Conservation (phyloP, 441 rosid species). For the Daphne laureola region DNA sequence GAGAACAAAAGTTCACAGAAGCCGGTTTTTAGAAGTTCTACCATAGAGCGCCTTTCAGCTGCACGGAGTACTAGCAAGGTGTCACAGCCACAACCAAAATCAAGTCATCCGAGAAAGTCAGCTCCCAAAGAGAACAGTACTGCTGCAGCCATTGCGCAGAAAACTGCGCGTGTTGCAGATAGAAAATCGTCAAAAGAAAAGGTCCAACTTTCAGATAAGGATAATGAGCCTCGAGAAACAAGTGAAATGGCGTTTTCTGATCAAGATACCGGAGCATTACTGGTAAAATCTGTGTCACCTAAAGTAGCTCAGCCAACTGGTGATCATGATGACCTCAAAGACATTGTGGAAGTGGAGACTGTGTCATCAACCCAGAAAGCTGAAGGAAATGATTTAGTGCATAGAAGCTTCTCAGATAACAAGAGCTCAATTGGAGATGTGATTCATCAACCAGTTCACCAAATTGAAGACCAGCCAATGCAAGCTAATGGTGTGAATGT, state of each 20-base stretch:
- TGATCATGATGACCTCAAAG: constrained; percentile 38
- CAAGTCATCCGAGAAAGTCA: constrained; percentile 37
- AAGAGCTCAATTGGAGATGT: constrained; percentile 17
- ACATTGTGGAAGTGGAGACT: constrained; percentile 47
- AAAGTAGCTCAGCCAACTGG: constrained; percentile 21
- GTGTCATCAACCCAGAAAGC: constrained; percentile 28
- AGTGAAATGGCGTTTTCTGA: constrained; percentile 21
- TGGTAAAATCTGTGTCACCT: constrained; percentile 16
- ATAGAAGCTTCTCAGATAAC: constrained; percentile 18
- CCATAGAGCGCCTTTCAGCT: constrained; percentile 83
- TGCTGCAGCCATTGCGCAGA: constrained; percentile 27
- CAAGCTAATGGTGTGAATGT: constrained; percentile 10
- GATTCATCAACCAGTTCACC: constrained; percentile 10
- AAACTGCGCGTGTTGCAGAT: constrained; percentile 26
- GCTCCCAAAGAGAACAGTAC: constrained; percentile 29
- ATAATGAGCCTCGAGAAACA: constrained; percentile 15
- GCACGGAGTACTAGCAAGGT: constrained; percentile 40
- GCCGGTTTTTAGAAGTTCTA: constrained; percentile 64
- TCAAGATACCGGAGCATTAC: constrained; percentile 22
- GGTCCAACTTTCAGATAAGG: constrained; percentile 22
- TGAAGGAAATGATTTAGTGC: constrained; percentile 17
- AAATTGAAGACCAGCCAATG: constrained; percentile 9
- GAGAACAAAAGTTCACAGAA: constrained; percentile 34
- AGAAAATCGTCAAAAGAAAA: constrained; percentile 34
- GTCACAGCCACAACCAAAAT: constrained; percentile 29